These are phyloP conservation scores for Fusarium burgessii DNA, from an alignment of 2,329 filamentous ascomycete genomes.

Conservation along the genomic window DNA sequence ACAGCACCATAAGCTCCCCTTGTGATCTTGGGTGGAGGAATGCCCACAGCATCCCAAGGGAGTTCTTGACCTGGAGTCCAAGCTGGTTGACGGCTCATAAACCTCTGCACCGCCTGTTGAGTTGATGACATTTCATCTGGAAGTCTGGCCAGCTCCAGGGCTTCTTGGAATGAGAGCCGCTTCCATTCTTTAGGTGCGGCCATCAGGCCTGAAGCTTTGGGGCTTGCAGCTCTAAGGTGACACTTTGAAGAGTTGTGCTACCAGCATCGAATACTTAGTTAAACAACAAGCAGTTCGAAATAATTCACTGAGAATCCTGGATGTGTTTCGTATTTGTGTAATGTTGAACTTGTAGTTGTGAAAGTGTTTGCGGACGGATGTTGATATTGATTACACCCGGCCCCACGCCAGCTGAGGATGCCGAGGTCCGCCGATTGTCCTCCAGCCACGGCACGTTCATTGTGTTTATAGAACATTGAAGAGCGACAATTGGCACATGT, in stretches of 20 bases:
- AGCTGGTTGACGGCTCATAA: conserved; percentile 50
- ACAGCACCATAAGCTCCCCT: conserved; percentile 53
- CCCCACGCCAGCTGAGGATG: conserved; percentile 12
- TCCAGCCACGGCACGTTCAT: neutral
- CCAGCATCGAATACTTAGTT: neutral
- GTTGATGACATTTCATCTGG: conserved; percentile 20
- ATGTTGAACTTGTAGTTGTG: neutral
- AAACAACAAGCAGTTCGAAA: too few relatives aligned
- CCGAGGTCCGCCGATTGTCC: conserved; percentile 28
- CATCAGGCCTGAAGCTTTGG: conserved; percentile 11
- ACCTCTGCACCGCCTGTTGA: conserved; percentile 34
- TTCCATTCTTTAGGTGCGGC: conserved; percentile 30
- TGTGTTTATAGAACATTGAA: neutral
- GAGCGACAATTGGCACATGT: neutral
- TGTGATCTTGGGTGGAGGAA: conserved; percentile 21
- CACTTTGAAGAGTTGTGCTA: neutral
- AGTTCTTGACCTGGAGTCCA: conserved; percentile 51
- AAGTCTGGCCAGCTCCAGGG: conserved; percentile 46
- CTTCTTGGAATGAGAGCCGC: conserved; percentile 48
- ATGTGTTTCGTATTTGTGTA: neutral
- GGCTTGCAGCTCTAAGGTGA: neutral
- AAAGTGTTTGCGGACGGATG: neutral
- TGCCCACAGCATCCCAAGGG: conserved; percentile 44
- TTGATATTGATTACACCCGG: neutral
- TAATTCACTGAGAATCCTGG: too few relatives aligned